phyloP scores from a whole-genome alignment of 2,329 filamentous ascomycete species.

The Aspergillus latus region DNA sequence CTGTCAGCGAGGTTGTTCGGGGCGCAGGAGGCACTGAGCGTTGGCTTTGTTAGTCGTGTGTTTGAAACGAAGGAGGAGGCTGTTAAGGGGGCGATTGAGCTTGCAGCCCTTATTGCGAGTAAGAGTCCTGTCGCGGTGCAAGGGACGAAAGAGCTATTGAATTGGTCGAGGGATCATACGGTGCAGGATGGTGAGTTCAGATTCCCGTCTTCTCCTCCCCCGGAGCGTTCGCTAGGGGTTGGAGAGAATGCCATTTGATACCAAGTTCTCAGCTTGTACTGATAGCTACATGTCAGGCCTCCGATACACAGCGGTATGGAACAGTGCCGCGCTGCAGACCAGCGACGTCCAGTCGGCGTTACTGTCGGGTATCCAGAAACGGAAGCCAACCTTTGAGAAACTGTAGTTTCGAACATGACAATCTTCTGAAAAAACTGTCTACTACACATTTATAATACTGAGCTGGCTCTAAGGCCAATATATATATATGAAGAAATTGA shows the following conservation, averaged over 20 bases:
- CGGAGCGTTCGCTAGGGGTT: no score
- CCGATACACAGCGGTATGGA: slow-evolving; percentile 85
- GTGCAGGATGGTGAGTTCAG: slow-evolving; percentile 68
- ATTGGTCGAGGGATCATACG: slow-evolving; percentile 74
- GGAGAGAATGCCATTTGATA: background rate
- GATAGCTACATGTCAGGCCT: slow-evolving; percentile 54
- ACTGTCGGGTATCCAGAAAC: slow-evolving; percentile 73
- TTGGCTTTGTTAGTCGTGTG: slow-evolving; percentile 47
- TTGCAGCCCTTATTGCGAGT: slow-evolving; percentile 65
- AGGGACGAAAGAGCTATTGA: slow-evolving; percentile 83
- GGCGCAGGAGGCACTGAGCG: slow-evolving; percentile 45
- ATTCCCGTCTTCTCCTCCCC: background rate
- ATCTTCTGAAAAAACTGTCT: no score
- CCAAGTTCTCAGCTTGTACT: background rate
- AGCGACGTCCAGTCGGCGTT: slow-evolving; percentile 73
- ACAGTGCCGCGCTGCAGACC: slow-evolving; percentile 77
- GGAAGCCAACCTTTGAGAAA: slow-evolving; percentile 80
- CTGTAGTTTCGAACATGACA: slow-evolving; percentile 49
- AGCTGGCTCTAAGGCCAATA: no score
- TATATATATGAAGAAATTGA: no score
- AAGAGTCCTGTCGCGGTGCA: slow-evolving; percentile 89
- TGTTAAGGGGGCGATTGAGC: slow-evolving; percentile 60
- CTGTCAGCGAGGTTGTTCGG: slow-evolving; percentile 45
- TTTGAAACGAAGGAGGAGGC: slow-evolving; percentile 58
- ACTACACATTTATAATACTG: no score